Base-by-base conservation (phyloP, 805 yeast species). In the Nakazawaea wickerhamii region DNA sequence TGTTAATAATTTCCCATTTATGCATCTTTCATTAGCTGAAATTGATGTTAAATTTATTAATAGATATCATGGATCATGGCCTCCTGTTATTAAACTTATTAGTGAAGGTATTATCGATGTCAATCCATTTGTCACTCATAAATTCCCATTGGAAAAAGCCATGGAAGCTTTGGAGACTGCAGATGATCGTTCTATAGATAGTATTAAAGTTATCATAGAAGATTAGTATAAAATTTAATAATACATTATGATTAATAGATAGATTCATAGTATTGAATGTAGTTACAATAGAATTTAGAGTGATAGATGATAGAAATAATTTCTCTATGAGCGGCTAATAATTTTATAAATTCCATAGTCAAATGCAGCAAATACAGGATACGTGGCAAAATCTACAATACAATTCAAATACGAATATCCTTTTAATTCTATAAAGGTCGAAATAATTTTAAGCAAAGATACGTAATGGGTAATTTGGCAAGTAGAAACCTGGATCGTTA, bases 401-500 rank as follows among this genome's bases (percentile, higher is more conserved):
- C n/a, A n/a, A n/a, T n/a, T n/a, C n/a, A n/a, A n/a, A n/a, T n/a
- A n/a, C n/a, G n/a, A 32, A 21, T 4, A 34, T 18, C 4, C 8
- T 10, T 5, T 34, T 18, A 13, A 19, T 13, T 19, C 36, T 20
- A 32, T 9, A 32, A 14, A 19, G 14, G 9, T 8, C 13, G 13
- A 11, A n/a, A 18, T 22, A 4, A n/a, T 22, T 7, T 26, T 22
- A 40, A 19, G 35, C 35, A 45, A 62, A 62, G 45, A 58, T 58
- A 43, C 65, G 65, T 48, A 58, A 56, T 21, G 54, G 49, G 43
- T 36, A 21, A 68, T 69, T 25, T 22, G 38, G 30, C 38, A 36
- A 36, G 30, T 36, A 36, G 63, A 34, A 57, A 61, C 65, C 61
- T 48, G 93, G 90, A 59, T 84, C 82, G 64, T 84, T 84, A 66